Evolutionary conservation across 164 flowering plant genomes (phyloP).

Genomic region (Aristolochia contorta): DNA sequence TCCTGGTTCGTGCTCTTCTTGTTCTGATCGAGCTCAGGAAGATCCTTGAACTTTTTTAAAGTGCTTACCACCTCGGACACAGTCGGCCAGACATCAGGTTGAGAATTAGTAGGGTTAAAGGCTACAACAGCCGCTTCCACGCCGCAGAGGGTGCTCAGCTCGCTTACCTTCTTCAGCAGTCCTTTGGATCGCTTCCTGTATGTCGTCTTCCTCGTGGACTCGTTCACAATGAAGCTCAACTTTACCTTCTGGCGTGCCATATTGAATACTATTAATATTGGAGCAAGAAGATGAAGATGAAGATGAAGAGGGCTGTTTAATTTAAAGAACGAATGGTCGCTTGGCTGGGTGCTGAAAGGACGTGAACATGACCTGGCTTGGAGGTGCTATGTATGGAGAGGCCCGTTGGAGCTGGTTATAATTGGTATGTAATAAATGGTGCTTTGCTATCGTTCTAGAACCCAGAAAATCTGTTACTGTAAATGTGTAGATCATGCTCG

Average conservation of each 20-base stretch:
- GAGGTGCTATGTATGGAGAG: no score
- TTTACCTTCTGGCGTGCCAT: slow-evolving; percentile 59
- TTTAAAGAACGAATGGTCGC: no score
- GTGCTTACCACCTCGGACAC: slow-evolving; percentile 26
- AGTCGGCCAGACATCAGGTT: slow-evolving; percentile 61
- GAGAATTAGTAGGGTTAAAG: slow-evolving; percentile 22
- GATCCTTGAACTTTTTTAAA: slow-evolving; percentile 27
- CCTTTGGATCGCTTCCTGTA: slow-evolving; percentile 60
- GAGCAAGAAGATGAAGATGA: no score
- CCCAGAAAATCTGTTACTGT: no score
- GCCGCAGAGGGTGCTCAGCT: slow-evolving; percentile 54
- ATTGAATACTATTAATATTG: no score
- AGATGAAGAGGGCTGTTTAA: no score
- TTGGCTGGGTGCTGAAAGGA: no score
- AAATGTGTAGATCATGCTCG: no score
- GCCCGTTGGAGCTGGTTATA: no score
- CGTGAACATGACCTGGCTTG: no score
- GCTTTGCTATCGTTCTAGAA: no score
- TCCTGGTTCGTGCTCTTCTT: slow-evolving; percentile 74
- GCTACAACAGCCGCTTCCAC: background rate
- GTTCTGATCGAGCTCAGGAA: slow-evolving; percentile 60
- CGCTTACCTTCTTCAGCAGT: slow-evolving; percentile 54
- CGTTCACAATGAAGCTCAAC: slow-evolving; percentile 44
- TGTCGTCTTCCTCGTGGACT: slow-evolving; percentile 46
- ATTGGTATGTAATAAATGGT: no score